Evolutionary conservation across 1,284 basidiomycete genomes (phyloP), one percentile per base, ranked within the genome.

Genomic region (Thecaphora thlaspeos): DNA sequence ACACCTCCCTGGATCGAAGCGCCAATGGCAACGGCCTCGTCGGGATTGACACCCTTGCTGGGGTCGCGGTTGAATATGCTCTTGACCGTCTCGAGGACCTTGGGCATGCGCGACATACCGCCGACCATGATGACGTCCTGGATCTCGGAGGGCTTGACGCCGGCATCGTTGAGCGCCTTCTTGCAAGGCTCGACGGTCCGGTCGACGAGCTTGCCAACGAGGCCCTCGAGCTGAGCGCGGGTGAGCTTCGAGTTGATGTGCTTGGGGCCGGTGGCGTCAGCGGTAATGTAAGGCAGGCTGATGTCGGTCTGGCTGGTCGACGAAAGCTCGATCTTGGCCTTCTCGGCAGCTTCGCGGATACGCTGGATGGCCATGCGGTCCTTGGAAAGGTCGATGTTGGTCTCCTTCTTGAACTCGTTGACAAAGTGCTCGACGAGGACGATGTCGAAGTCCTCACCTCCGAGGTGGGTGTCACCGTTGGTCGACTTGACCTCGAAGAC

Each of bases 401-500:
- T 83, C 79, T 93, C 87, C 82, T 93, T 94, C 86, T 96, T 90
- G 87, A 96, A 97, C 80, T 92, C 89, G 59, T 84, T 83, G 48
- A 96, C 81, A 76, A 98, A 84, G 81, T 91, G 82, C 72, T 95
- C 86, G 70, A 97, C 88, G 38, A 97, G 85, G 42, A 87, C 81
- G 68, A 95, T 88, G 78, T 97, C 92, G 75, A 97, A 97, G 81
- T 98, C 94, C 81, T 98, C 94, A 79, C 94, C 94, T 81, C 94
- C 94, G 58, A 98, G 86, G 80, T 98, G 94, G 22, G 94, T 97
- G 81, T 98, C 93, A 81, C 94, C 94, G 79, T 96, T 96, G 65
- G 94, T 98, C 1, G 94, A 96, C 83, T 96, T 96, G 79, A 98
- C 94, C 80, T 97, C 94, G 80, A 97, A 98, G 22, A 98, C 92